Base-by-base conservation (phyloP, 1,284 basidiomycete species). In the Acaromyces ingoldii region DNA sequence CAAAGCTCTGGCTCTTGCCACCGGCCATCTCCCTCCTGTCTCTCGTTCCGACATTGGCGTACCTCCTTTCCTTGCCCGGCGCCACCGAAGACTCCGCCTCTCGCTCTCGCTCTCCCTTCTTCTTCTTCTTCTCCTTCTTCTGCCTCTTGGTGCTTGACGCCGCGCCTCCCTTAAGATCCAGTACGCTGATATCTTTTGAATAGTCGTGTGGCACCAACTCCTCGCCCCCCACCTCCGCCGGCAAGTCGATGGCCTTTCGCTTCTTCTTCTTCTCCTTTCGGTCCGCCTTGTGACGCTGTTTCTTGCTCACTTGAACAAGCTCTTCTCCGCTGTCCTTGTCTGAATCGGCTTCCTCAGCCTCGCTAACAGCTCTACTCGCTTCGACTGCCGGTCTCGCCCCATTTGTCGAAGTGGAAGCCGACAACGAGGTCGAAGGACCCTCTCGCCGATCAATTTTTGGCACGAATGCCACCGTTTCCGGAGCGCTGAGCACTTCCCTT, bases 171-270 rank as follows among this genome's bases (percentile, higher is more conserved):
- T 24, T 42, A 19, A 25, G 26, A 33, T 51, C 49, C 6, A 51
- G 44, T 5, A 51, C 19, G 6, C 38, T 42, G 6, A 25, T 21
- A 6, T 36, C 26, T n/a, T 2, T 33, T 6, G 47, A n/a, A 33
- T 51, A 51, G 36, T 51, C 49, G 13, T 42, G 42, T 25, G 49
- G 49, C 36, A 25, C 17, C 1, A 51, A n/a, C n/a, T n/a, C n/a
- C n/a, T n/a, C n/a, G n/a, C n/a, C n/a, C n/a, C n/a, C n/a, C n/a
- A n/a, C n/a, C n/a, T n/a, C n/a, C n/a, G n/a, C n/a, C n/a, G n/a
- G n/a, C n/a, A n/a, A n/a, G n/a, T n/a, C n/a, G n/a, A n/a, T n/a
- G n/a, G n/a, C n/a, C 43, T 21, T 46, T 34, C 5, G 41, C n/a
- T 5, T n/a, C 15, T 4, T 28, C 26, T 15, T 48, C 49, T 51